These are phyloP conservation scores for Orbilia javanica DNA, from an alignment of 2,329 filamentous ascomycete species.

Conservation along the genomic window DNA sequence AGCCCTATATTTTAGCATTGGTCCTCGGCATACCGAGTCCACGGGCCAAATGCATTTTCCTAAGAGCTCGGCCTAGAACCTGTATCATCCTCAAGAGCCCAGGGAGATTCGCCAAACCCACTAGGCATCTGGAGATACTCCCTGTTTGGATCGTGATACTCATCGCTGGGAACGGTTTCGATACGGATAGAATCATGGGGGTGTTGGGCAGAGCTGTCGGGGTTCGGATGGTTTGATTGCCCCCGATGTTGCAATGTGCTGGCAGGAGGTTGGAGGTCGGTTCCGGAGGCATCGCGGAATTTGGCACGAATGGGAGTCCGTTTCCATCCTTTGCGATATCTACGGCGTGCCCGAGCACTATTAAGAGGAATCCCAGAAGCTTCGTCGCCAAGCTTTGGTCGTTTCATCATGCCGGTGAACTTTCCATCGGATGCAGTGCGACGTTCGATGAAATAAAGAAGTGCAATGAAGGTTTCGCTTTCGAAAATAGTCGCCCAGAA, in stretches of 20 bases:
- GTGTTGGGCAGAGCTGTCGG: conserved; percentile 1
- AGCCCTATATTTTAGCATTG: conserved; percentile 10
- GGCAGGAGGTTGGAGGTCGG: conserved; percentile 3
- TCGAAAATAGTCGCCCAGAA: conserved; percentile 52
- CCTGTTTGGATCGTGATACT: neutral
- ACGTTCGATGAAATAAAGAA: conserved; percentile 38
- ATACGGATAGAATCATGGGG: neutral
- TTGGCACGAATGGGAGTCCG: neutral
- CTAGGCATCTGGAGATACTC: conserved; percentile 42
- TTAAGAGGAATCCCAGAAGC: conserved; percentile 49
- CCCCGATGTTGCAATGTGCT: conserved; percentile 17
- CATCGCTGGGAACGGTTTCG: neutral
- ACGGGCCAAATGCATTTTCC: conserved; percentile 15
- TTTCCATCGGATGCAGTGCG: conserved; percentile 43
- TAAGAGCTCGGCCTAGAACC: conserved; percentile 19
- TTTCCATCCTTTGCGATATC: conserved; percentile 12
- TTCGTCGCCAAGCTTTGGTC: conserved; percentile 53
- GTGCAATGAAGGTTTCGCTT: conserved; percentile 45
- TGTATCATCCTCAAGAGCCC: neutral
- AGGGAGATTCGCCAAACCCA: conserved; percentile 36
- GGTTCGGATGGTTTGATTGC: neutral
- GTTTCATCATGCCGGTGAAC: conserved; percentile 44
- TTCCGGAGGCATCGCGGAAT: neutral
- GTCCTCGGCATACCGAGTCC: conserved; percentile 22
- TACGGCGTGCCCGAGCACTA: conserved; percentile 42